Evolutionary conservation across 805 yeast species (phyloP), one percentile per base, ranked within the genome.

Genomic region (Metschnikowia orientalis): DNA sequence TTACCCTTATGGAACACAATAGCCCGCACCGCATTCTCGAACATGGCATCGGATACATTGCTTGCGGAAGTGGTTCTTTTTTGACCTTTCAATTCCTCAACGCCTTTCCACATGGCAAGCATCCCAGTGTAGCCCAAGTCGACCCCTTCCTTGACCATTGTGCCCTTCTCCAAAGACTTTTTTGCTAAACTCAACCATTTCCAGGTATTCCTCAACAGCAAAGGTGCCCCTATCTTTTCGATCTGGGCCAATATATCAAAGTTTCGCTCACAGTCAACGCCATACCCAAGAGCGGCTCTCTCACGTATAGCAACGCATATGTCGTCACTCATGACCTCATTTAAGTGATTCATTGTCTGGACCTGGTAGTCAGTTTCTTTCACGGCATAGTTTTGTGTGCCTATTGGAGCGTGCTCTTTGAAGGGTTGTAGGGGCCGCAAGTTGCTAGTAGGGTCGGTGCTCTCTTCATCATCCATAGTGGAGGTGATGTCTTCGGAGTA

Each of bases 71-170:
- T 21, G 4, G 63, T 68, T 31, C 86, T 61, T 26, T 69, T 70
- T 40, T 77, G 77, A 27, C 69, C 54, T 7, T 50, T 40, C 7
- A 66, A 38, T 38, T 61, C 81, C 4, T 69, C 73, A 11, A 72
- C 69, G 18, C 89, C 89, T 47, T 78, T 78, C 98, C 97, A 90
- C 21, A 90, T 77, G 7, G 95, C 95, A 17, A 78, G 57, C 3
- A 90, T 94, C 5, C 98, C 98, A 44, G 83, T 81, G 53, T 75
- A 88, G 1, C 95, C 89, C 19, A 90, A 67, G 51, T 90, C 96
- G 23, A 86, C 61, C 11, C 75, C 79, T 15, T 77, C 78, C 4
- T 81, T 70, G 3, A 75, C 63, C 82, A 85, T 81, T 2, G 80
- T 63, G 0, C 85, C 81, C 30, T 78, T 73, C 12, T 70, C 71